phyloP scores from a whole-genome alignment of 176 grass and related monocot genomes.

The Elaeis guineensis region DNA sequence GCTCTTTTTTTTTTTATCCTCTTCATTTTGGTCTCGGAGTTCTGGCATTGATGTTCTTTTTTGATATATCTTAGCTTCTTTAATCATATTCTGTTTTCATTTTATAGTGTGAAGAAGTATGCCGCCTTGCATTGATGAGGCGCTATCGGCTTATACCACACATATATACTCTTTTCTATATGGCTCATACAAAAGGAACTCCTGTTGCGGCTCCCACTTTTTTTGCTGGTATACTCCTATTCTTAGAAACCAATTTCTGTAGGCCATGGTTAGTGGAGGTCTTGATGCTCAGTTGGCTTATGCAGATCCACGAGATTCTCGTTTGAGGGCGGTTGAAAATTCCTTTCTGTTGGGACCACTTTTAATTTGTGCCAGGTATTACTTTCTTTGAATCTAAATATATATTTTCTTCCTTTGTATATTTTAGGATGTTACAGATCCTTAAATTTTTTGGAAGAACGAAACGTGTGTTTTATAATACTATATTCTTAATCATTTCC shows the following conservation, averaged over 20 bases:
- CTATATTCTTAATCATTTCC: too few relatives aligned
- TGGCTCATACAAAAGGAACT: conserved; percentile 62
- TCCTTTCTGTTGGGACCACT: conserved; percentile 85
- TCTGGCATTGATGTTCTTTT: too few relatives aligned
- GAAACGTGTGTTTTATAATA: too few relatives aligned
- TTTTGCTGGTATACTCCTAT: conserved; percentile 62
- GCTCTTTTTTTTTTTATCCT: too few relatives aligned
- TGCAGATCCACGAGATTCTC: conserved; percentile 58
- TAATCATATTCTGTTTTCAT: conserved; percentile 17
- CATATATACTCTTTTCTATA: conserved; percentile 88
- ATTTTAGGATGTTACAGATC: not conserved
- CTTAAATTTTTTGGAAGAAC: too few relatives aligned
- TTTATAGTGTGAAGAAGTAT: conserved; percentile 85
- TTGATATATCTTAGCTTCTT: too few relatives aligned
- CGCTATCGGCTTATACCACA: conserved; percentile 73
- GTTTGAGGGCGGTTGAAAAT: conserved; percentile 74
- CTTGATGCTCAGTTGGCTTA: conserved; percentile 8
- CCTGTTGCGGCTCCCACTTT: conserved; percentile 70
- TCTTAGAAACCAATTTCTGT: not conserved
- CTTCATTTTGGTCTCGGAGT: too few relatives aligned
- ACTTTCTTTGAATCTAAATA: not conserved
- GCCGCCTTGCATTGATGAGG: conserved; percentile 84
- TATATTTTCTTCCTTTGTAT: not conserved
- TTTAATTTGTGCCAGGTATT: conserved; percentile 78
- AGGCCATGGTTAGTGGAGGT: not conserved